Conservation (phyloP, 2,329 filamentous ascomycete genomes). For the Ceratocystiopsis brevicomis region DNA sequence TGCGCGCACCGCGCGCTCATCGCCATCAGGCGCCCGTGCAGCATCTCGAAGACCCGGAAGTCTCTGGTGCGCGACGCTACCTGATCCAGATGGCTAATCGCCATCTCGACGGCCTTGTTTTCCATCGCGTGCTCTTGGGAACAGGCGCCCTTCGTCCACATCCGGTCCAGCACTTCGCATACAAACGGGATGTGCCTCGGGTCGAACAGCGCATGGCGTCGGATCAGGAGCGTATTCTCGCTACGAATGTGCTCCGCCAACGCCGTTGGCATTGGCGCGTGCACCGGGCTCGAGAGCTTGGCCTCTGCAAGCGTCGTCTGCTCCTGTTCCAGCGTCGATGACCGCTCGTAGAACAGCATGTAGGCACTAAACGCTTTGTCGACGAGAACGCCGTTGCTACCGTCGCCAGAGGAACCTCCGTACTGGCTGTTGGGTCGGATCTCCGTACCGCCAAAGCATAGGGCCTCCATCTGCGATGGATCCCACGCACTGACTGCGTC, state of each 20-base stretch:
- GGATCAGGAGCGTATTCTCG: conserved; percentile 56
- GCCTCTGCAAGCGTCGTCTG: conserved; percentile 25
- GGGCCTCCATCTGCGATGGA: conserved; percentile 47
- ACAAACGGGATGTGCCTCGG: conserved; percentile 50
- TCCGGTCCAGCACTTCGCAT: conserved; percentile 33
- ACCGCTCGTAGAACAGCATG: conserved; percentile 91
- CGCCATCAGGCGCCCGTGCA: conserved; percentile 24
- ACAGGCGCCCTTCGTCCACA: conserved; percentile 19
- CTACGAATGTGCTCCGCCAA: conserved; percentile 41
- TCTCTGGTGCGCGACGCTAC: conserved; percentile 56
- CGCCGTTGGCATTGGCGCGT: conserved; percentile 24
- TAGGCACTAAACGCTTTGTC: conserved; percentile 77
- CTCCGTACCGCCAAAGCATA: conserved; percentile 63
- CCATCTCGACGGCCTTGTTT: conserved; percentile 31
- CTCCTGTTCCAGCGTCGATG: conserved; percentile 40
- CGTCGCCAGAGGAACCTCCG: conserved; percentile 21
- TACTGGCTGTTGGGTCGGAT: conserved; percentile 24
- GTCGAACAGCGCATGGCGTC: conserved; percentile 65
- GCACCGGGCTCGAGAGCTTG: conserved; percentile 21
- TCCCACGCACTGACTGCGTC: conserved; percentile 64
- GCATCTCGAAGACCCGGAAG: conserved; percentile 36
- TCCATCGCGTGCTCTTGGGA: conserved; percentile 26
- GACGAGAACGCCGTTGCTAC: conserved; percentile 26
- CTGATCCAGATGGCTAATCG: conserved; percentile 53
- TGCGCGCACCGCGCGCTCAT: conserved; percentile 29